phyloP scores from a whole-genome alignment of 73 alveolate species.

The Uronychia binucleata region DNA sequence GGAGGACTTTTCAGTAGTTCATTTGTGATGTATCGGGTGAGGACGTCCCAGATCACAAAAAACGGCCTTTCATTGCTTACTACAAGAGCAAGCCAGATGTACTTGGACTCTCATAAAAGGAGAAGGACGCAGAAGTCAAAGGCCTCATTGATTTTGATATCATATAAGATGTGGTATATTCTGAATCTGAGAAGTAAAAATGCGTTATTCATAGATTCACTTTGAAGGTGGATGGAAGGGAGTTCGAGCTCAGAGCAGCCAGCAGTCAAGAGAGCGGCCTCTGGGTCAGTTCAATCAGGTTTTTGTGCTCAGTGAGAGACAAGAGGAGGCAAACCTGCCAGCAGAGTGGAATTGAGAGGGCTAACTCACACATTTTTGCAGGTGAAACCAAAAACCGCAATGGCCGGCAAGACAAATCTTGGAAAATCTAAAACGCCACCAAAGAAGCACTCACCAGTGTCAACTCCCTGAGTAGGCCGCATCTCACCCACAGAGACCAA shows the following conservation, averaged over 20 bases:
- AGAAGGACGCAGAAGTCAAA: slow-evolving; percentile 60
- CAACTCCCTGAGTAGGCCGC: slow-evolving; percentile 6
- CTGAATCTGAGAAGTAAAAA: slow-evolving; percentile 43
- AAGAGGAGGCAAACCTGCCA: slow-evolving; percentile 28
- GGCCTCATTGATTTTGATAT: slow-evolving; percentile 69
- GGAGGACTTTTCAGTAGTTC: no score
- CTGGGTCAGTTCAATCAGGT: slow-evolving; percentile 68
- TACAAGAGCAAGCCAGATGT: slow-evolving; percentile 38
- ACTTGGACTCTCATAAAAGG: background rate
- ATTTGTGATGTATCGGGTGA: no score
- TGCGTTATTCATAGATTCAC: slow-evolving; percentile 41
- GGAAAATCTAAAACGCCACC: slow-evolving; percentile 39
- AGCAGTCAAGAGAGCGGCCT: slow-evolving; percentile 49
- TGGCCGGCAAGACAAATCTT: slow-evolving; percentile 42
- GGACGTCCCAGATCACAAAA: slow-evolving; percentile 48
- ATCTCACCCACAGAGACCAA: slow-evolving; percentile 22
- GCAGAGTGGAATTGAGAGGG: no score
- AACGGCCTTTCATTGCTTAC: slow-evolving; percentile 49
- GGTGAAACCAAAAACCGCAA: no score
- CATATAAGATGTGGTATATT: slow-evolving; percentile 23
- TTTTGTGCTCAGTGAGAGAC: slow-evolving; percentile 35
- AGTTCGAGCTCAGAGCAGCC: slow-evolving; percentile 61
- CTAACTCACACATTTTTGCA: no score
- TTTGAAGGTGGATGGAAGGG: slow-evolving; percentile 33
- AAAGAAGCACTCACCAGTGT: slow-evolving; percentile 23